Base-by-base conservation (phyloP, 805 yeast genomes). In the Yarrowia divulgata region DNA sequence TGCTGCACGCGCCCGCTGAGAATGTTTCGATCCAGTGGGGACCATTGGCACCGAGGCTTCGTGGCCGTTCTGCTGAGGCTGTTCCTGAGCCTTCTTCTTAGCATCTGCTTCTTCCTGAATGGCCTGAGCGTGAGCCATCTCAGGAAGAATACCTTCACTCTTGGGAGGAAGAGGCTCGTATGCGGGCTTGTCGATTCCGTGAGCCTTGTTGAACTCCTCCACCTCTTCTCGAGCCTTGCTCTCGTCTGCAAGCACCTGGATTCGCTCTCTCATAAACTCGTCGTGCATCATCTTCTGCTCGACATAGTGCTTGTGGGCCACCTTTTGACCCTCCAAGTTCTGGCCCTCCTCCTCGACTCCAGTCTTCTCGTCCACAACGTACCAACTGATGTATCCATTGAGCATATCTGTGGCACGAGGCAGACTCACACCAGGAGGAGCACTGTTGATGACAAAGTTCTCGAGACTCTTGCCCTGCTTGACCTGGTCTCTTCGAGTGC, bases 201-300 rank as follows among this genome's bases (percentile, higher is more conserved):
- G 66, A 19, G 50, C 18, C 52, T 60, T 60, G 66, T 60, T 60
- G 66, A 60, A 60, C 23, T 4, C 13, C 42, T 60, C 66, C 1
- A 60, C 66, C 40, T 60, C 66, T n/a, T 43, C 52, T 3, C 50
- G 50, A 8, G 66, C 66, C 34, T 45, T 60, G 29, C 37, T 60
- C 34, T 60, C 66, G 18, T 60, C 34, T 3, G 52, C 66, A n/a
- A 60, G 52, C 32, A 60, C 66, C 18, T 29, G 18, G 29, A 60
- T 45, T 45, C 66, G 16, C 34, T 43, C 66, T 18, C 35, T 32
- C 66, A 60, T 60, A 19, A 60, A 60, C 52, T 60, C 66, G 19
- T 60, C 52, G 19, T 60, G 66, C 66, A 45, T 43, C 52, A 60
- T 43, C 52, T 60, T 45, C 66, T 60, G 66, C 52, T 60, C 66